These are phyloP conservation scores for Kuraishia borneana DNA, from an alignment of 805 yeast species.

Conservation along the genomic window DNA sequence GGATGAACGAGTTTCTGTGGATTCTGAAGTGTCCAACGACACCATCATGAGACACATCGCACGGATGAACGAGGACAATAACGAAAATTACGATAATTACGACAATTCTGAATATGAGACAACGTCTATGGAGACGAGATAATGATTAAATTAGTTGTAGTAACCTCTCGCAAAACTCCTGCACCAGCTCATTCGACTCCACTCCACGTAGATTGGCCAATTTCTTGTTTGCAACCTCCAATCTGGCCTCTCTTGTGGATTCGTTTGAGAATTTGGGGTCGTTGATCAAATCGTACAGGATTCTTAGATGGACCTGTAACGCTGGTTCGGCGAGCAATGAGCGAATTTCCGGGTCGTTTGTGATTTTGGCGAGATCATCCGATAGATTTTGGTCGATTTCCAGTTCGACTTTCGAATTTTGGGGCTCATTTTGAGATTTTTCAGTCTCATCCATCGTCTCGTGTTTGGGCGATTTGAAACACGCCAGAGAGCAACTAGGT, in stretches of 20 bases:
- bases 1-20: no score
- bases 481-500: slow-evolving; percentile 43
- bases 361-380: slow-evolving; percentile 16
- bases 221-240: slow-evolving; percentile 49
- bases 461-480: slow-evolving; percentile 42
- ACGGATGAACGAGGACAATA: neutral
- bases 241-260: slow-evolving; percentile 37
- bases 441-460: slow-evolving; percentile 11
- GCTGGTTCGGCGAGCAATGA: slow-evolving; percentile 38
- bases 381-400: slow-evolving; percentile 1
- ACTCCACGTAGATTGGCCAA: slow-evolving; percentile 54
- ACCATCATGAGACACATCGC: neutral
- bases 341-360: slow-evolving; percentile 31
- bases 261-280: slow-evolving; percentile 40
- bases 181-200: slow-evolving; percentile 57
- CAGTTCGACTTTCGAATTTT: slow-evolving; percentile 2
- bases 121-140: no score
- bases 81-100: neutral
- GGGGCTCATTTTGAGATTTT: slow-evolving; percentile 4
- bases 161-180: slow-evolving; percentile 48
- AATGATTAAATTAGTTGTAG: slow-evolving; percentile 11
- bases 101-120: neutral
- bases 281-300: slow-evolving; percentile 33
- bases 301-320: slow-evolving; percentile 42
- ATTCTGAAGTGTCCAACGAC: no score